phyloP scores from a whole-genome alignment of 768 basidiomycete species.

The Omphalotus guepiniiformis region DNA sequence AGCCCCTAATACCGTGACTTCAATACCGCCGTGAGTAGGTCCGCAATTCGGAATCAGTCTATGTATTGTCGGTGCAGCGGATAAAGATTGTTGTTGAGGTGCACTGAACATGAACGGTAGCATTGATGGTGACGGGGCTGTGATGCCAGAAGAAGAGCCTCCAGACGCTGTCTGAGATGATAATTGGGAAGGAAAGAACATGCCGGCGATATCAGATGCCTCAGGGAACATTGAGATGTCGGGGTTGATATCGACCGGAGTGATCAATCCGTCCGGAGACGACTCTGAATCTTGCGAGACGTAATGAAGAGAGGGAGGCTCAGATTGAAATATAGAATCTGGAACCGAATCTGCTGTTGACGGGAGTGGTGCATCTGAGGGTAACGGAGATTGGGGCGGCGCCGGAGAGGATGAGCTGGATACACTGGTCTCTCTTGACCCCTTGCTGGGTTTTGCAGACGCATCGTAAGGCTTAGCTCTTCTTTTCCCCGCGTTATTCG shows the following conservation, averaged over 20 bases:
- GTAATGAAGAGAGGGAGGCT: slow-evolving; percentile 31
- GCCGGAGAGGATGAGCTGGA: slow-evolving; percentile 44
- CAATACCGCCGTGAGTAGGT: slow-evolving; percentile 89
- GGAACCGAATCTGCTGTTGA: slow-evolving; percentile 13
- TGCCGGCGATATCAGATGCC: slow-evolving; percentile 14
- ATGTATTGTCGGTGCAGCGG: slow-evolving; percentile 69
- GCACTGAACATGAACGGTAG: slow-evolving; percentile 56
- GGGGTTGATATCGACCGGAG: slow-evolving; percentile 33
- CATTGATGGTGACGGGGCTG: slow-evolving; percentile 15
- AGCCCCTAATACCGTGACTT: slow-evolving; percentile 89
- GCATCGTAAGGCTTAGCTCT: slow-evolving; percentile 72
- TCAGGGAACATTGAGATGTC: slow-evolving; percentile 36
- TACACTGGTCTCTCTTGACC: slow-evolving; percentile 52
- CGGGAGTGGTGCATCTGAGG: slow-evolving; percentile 9
- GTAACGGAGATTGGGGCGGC: slow-evolving; percentile 23
- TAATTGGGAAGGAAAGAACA: slow-evolving; percentile 16
- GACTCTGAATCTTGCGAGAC: slow-evolving; percentile 40
- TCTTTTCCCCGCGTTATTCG: slow-evolving; percentile 47
- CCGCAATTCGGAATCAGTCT: slow-evolving; percentile 81
- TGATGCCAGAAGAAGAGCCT: slow-evolving; percentile 1
- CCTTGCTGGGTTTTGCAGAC: slow-evolving; percentile 35
- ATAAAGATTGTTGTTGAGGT: slow-evolving; percentile 49
- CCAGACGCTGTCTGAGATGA: slow-evolving; percentile 22
- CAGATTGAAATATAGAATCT: slow-evolving; percentile 23
- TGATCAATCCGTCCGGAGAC: slow-evolving; percentile 43